A percentile compares a stretch with the other conserved stretches of the same genome.
Evolutionary conservation across 352 stramenopile species (phyloP).

Genomic region (Phytopythium montanum): DNA sequence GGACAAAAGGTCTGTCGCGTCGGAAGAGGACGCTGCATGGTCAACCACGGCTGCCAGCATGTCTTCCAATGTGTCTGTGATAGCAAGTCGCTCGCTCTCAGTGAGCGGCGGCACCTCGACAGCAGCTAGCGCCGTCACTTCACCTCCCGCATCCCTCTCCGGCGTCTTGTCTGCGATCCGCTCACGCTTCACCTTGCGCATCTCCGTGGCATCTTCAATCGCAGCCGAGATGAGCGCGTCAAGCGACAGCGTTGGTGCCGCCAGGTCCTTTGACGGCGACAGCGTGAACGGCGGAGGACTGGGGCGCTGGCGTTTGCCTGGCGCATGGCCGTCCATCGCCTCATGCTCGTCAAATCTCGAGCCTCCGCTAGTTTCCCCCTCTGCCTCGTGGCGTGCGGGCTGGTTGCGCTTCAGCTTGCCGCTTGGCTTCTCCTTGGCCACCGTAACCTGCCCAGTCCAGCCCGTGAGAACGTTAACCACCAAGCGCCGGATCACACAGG

Average conservation of each 20-base stretch:
- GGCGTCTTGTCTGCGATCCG: background rate
- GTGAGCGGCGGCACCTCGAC: background rate
- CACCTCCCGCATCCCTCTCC: background rate
- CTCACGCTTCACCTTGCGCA: conserved; percentile 2
- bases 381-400: conserved; percentile 35
- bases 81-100: background rate
- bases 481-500: background rate
- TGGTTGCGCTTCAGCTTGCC: conserved; percentile 73
- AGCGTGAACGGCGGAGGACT: conserved; percentile 24
- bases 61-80: background rate
- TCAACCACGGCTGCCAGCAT: background rate
- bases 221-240: background rate
- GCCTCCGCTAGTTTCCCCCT: conserved; percentile 20
- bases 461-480: background rate
- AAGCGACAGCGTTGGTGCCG: background rate
- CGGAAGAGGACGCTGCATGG: background rate
- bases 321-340: conserved; percentile 22
- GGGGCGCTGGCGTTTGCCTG: conserved; percentile 63
- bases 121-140: background rate
- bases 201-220: background rate
- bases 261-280: background rate
- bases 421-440: conserved; percentile 49
- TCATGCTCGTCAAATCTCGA: conserved; percentile 18
- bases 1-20: background rate
- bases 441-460: conserved; percentile 40